These are phyloP conservation scores for Cornus suecica DNA, from an alignment of 148 eudicot genomes.

Conservation along the genomic window DNA sequence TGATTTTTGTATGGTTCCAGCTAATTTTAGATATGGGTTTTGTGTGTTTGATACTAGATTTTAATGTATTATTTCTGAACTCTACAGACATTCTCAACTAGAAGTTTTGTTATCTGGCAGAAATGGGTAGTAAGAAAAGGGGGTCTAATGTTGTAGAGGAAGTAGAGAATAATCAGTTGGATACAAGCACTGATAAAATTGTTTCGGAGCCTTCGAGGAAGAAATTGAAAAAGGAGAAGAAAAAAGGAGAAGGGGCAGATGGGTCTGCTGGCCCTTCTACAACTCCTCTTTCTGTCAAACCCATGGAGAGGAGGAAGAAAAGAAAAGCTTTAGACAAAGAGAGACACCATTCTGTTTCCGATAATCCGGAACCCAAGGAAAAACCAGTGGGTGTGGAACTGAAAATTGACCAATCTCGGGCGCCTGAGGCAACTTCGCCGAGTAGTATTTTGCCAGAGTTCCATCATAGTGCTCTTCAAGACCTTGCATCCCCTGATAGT, in stretches of 20 bases:
- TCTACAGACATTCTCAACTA: neutral
- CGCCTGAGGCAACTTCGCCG: constrained; percentile 6
- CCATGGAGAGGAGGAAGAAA: constrained; percentile 78
- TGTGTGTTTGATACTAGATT: neutral
- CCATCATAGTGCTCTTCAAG: constrained; percentile 69
- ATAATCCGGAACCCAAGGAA: constrained; percentile 23
- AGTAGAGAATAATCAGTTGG: constrained; percentile 20
- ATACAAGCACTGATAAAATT: constrained; percentile 8
- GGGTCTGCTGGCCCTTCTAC: constrained; percentile 25
- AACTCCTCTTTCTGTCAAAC: constrained; percentile 24
- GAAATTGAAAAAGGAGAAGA: constrained; percentile 46
- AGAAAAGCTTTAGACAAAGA: constrained; percentile 68
- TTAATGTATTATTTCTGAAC: neutral
- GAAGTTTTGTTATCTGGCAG: neutral
- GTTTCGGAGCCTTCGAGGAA: constrained; percentile 34
- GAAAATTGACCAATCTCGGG: constrained; percentile 25
- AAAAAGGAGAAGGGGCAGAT: constrained; percentile 24
- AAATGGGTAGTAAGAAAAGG: constrained; percentile 59
- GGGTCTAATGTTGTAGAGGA: constrained; percentile 27
- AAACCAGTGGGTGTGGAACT: constrained; percentile 15
- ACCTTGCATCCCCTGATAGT: constrained; percentile 57
- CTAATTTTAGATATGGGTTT: neutral
- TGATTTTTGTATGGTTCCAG: neutral
- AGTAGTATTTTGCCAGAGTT: constrained; percentile 57
- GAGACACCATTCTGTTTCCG: constrained; percentile 28